phyloP scores from a whole-genome alignment of 2,329 filamentous ascomycete genomes.

The Beauveria brongniartii region DNA sequence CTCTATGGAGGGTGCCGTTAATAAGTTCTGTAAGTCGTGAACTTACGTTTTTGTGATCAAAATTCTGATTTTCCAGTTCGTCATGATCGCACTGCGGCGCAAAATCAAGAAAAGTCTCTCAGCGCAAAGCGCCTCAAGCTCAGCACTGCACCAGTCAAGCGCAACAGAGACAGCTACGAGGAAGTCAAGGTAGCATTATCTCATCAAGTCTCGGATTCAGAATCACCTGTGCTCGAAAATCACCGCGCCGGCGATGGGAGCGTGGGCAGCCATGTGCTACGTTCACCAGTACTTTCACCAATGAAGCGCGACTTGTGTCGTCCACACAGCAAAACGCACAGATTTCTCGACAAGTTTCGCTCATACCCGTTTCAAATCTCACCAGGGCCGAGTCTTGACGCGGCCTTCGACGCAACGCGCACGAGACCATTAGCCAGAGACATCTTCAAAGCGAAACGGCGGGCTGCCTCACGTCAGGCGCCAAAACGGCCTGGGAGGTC shows the following conservation, averaged over 20 bases:
- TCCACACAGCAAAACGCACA: background rate
- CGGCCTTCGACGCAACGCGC: background rate
- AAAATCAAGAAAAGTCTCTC: background rate
- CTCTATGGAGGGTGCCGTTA: background rate
- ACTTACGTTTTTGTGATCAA: no score
- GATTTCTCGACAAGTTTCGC: background rate
- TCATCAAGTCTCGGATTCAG: background rate
- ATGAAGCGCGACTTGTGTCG: background rate
- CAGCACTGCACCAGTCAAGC: background rate
- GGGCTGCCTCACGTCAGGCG: background rate
- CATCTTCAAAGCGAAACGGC: conserved; percentile 1
- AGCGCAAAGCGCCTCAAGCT: conserved; percentile 4
- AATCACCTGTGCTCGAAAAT: background rate
- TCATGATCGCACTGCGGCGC: background rate
- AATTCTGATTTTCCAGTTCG: background rate
- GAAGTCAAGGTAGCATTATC: background rate
- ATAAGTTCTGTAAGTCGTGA: background rate
- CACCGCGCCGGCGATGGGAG: background rate
- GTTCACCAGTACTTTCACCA: background rate
- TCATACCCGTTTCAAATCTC: background rate
- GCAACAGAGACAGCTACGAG: background rate
- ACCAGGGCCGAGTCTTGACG: background rate
- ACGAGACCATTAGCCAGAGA: background rate
- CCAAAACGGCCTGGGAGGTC: background rate
- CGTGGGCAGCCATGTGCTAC: background rate